These are phyloP conservation scores for Sporothrix pallida DNA, from an alignment of 2,329 filamentous ascomycete species.

Conservation along the genomic window DNA sequence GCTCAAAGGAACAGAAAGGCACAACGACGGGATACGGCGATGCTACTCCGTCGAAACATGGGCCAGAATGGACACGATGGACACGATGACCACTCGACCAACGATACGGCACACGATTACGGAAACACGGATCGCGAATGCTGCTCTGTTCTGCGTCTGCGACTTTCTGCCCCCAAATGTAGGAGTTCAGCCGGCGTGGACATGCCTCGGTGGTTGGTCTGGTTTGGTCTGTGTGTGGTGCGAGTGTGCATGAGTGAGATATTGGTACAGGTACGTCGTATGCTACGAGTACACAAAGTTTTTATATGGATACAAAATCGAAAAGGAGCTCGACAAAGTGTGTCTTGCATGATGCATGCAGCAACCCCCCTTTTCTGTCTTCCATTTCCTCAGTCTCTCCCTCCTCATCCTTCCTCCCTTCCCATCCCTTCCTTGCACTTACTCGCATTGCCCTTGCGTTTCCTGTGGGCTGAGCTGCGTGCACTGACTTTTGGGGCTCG, in stretches of 20 bases:
- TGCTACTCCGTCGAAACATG: background rate
- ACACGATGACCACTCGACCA: background rate
- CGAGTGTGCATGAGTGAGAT: background rate
- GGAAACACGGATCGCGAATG: constrained; percentile 7
- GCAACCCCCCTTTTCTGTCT: background rate
- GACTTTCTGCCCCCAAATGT: background rate
- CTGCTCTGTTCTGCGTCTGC: background rate
- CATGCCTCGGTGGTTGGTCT: constrained; percentile 8
- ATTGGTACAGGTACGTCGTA: background rate
- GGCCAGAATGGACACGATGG: background rate
- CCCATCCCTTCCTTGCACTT: background rate
- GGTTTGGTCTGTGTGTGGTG: background rate
- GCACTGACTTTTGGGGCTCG: background rate
- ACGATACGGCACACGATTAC: background rate
- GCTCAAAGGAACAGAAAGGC: too few relatives aligned
- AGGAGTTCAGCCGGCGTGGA: constrained; percentile 13
- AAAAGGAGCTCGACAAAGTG: background rate
- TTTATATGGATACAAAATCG: background rate
- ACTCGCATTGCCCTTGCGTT: background rate
- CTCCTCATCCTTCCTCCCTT: background rate
- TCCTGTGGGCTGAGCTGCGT: background rate
- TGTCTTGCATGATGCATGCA: constrained; percentile 25
- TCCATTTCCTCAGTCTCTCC: background rate
- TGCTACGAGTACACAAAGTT: too few relatives aligned
- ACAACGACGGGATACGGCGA: background rate